Percentiles rank a stretch among this genome's conserved stretches.
These are phyloP conservation scores for Penicillium sp. DNA, from an alignment of 2,329 filamentous ascomycete genomes.

Conservation along the genomic window DNA sequence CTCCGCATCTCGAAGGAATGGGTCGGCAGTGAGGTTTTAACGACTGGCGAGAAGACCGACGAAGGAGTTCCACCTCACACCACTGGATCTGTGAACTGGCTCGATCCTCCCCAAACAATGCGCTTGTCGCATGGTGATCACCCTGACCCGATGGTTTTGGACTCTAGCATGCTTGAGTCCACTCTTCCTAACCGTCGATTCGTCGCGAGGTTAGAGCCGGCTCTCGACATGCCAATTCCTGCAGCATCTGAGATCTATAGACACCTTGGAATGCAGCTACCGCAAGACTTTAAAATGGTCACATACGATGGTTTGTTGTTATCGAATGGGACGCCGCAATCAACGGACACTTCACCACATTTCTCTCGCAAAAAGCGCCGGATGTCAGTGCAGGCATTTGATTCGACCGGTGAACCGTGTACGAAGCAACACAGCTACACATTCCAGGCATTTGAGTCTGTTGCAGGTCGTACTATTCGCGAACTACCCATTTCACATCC, in stretches of 20 bases:
- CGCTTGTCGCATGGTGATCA: constrained; percentile 32
- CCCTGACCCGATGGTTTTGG: constrained; percentile 37
- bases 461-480: constrained; percentile 40
- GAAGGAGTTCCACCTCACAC: constrained; percentile 20
- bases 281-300: constrained; percentile 39
- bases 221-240: constrained; percentile 43
- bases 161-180: constrained; percentile 37
- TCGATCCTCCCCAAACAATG: constrained; percentile 39
- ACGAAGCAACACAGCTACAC: constrained; percentile 42
- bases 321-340: constrained; percentile 28
- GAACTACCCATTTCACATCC: constrained; percentile 47
- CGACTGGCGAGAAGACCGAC: constrained; percentile 26
- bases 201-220: constrained; percentile 42
- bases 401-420: constrained; percentile 27
- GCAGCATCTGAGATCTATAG: constrained; percentile 43
- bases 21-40: constrained; percentile 38
- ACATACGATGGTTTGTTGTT: constrained; percentile 41
- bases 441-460: constrained; percentile 43
- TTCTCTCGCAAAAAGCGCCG: constrained; percentile 32
- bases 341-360: constrained; percentile 23
- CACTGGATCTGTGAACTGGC: constrained; percentile 36
- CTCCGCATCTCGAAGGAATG: constrained; percentile 46
- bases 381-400: constrained; percentile 32
- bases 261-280: constrained; percentile 39
- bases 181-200: constrained; percentile 45